phyloP scores from a whole-genome alignment of 2,329 filamentous ascomycete species.

The Cladophialophora chaetospira region DNA sequence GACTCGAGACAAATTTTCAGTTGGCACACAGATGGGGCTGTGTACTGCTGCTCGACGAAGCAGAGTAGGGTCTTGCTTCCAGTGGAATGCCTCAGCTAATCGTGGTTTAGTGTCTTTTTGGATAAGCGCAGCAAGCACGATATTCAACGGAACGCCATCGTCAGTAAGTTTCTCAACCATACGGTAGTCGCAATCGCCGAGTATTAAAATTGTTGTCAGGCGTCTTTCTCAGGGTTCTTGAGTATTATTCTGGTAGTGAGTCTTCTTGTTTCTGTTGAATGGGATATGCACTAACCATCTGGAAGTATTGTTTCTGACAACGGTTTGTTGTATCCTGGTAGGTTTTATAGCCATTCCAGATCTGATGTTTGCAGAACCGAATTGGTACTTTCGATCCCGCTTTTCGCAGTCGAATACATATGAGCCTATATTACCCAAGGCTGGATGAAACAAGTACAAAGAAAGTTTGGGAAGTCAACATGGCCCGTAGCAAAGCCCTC shows the following conservation, averaged over 20 bases:
- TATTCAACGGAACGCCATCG: too few relatives aligned
- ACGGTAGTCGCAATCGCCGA: too few relatives aligned
- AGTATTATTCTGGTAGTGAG: constrained; percentile 32
- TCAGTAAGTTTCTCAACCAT: too few relatives aligned
- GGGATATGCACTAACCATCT: too few relatives aligned
- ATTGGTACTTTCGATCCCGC: constrained; percentile 35
- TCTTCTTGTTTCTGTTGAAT: too few relatives aligned
- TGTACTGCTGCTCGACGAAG: constrained; percentile 12
- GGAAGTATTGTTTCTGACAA: constrained; percentile 33
- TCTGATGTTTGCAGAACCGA: too few relatives aligned
- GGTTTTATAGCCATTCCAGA: too few relatives aligned
- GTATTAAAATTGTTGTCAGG: too few relatives aligned
- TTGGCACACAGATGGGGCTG: constrained; percentile 44
- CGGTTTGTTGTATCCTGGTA: too few relatives aligned
- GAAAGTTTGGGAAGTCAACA: not conserved
- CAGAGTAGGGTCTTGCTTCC: constrained; percentile 22
- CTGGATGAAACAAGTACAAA: constrained; percentile 10
- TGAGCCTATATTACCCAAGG: constrained; percentile 32
- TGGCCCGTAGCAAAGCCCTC: not conserved
- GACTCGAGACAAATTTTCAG: constrained; percentile 35
- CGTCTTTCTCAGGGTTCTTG: constrained; percentile 32
- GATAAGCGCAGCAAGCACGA: too few relatives aligned
- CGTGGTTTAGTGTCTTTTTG: too few relatives aligned
- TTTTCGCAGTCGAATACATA: constrained; percentile 36
- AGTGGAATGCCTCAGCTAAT: constrained; percentile 17